These are phyloP conservation scores for Huntiella savannae DNA, from an alignment of 2,329 filamentous ascomycete genomes.

Conservation along the genomic window DNA sequence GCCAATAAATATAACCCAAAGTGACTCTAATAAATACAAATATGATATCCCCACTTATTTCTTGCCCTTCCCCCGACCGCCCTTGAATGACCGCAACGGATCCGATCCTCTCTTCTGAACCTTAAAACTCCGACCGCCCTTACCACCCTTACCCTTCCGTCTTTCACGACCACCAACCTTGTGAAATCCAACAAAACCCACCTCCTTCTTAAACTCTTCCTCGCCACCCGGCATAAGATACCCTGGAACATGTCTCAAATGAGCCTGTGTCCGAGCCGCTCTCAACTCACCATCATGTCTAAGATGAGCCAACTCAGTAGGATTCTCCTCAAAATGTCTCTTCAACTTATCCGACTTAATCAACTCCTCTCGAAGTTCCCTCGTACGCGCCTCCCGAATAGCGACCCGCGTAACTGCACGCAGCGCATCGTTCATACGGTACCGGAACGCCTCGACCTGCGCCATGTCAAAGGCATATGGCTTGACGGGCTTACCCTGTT, in stretches of 20 bases:
- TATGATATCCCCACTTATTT: too few species aligned
- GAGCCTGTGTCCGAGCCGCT: conserved; percentile 65
- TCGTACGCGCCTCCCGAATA: conserved; percentile 71
- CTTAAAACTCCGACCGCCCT: conserved; percentile 22
- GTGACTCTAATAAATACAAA: too few species aligned
- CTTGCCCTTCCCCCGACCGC: conserved; percentile 24
- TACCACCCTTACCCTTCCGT: conserved; percentile 23
- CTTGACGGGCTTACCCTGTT: conserved; percentile 63
- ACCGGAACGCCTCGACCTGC: conserved; percentile 83
- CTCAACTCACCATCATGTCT: conserved; percentile 79
- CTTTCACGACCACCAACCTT: conserved; percentile 29
- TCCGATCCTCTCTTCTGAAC: conserved; percentile 35
- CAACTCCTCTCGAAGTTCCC: conserved; percentile 75
- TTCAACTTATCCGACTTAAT: conserved; percentile 88
- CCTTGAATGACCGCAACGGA: conserved; percentile 78
- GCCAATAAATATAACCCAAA: too few species aligned
- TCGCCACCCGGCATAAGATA: conserved; percentile 67
- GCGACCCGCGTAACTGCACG: conserved; percentile 78
- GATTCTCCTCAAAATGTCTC: conserved; percentile 94
- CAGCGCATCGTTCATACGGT: conserved; percentile 83
- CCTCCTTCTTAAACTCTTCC: conserved; percentile 44
- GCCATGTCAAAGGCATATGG: conserved; percentile 91
- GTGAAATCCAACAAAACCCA: conserved; percentile 47
- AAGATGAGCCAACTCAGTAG: conserved; percentile 67
- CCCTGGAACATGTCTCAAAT: conserved; percentile 85